Conservation (phyloP, 257 asterid genomes). For the Orobanche coerulescens region DNA sequence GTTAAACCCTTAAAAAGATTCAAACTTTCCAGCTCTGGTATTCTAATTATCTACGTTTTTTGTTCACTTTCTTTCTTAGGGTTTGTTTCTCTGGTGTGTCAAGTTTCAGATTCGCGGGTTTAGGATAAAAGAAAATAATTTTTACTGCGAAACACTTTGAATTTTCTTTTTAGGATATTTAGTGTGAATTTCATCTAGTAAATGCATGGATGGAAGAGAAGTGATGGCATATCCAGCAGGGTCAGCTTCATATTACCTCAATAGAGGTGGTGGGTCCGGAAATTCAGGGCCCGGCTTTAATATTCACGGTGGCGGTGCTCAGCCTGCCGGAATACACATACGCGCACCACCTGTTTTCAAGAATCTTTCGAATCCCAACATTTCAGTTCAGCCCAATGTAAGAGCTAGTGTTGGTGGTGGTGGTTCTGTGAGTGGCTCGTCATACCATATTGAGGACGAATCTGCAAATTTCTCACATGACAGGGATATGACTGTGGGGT, state of each 20-base stretch:
- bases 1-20: conserved; percentile 42
- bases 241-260: conserved; percentile 55
- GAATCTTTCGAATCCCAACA: conserved; percentile 41
- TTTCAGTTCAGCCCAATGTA: conserved; percentile 43
- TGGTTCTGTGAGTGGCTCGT: conserved; percentile 28
- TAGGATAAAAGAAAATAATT: neutral
- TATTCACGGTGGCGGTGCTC: conserved; percentile 22
- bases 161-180: conserved; percentile 24
- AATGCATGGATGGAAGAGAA: conserved; percentile 72
- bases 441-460: conserved; percentile 62
- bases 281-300: conserved; percentile 31
- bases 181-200: conserved; percentile 26
- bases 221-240: conserved; percentile 55
- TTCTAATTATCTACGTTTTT: neutral
- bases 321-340: conserved; percentile 29
- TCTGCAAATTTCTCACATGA: conserved; percentile 46
- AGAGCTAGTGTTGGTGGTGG: conserved; percentile 32
- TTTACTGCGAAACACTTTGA: neutral
- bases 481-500: conserved; percentile 29
- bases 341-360: conserved; percentile 45
- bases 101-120: conserved; percentile 27
- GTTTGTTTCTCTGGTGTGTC: conserved; percentile 21
- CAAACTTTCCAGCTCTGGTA: conserved; percentile 1
- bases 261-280: conserved; percentile 49
- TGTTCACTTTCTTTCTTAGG: conserved; percentile 15